Base-by-base conservation (phyloP, 176 grass and related monocot genomes). In the Avena sativa region DNA sequence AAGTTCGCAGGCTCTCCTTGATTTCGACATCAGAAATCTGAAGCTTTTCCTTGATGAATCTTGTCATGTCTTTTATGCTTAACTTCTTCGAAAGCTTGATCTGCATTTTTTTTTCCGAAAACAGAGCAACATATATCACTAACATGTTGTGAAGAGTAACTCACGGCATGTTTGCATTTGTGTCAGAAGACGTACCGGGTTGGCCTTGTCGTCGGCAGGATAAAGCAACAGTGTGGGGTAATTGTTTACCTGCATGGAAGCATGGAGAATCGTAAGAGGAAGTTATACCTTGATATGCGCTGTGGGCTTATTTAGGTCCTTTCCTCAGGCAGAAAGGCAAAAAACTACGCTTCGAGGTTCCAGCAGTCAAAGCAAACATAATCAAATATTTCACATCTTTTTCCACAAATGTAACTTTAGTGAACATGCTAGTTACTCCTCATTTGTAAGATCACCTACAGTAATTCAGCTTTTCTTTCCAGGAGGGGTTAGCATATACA, bases 1-100 rank as follows among this genome's bases (percentile, higher is more conserved):
- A 9, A 20, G 79, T 68, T 60, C 82, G 79, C 46, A 87, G 60
- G 53, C 87, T 84, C 57, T 91, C 71, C 44, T 91, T 87, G 20
- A 93, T 78, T 46, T 86, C 48, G 0, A 16, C 78, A 0, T 86
- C 91, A 3, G 87, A 47, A 16, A 88, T 84, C 50, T 84, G 82
- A 62, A 91, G 68, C 61, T 88, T 84, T 25, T 91, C 71, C 34
- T 95, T 87, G 65, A 95, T 62, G 47, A 89, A 79, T 17, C 70
- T 83, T 26, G 79, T 49, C 89, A 93, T 76, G 21, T 91, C 87
- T 61, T 91, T 91, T 61, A 89, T 71, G 62, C 87, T 80, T 38
- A 30, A 81, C 71, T 95, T 95, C 89, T 95, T 93, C 38, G 93
- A 91, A 77, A 93, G 9, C 11, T 95, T 93, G 60, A 95, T 89